Conservation (phyloP, 345 rosid genomes). For the Citrus mangshanensis region DNA sequence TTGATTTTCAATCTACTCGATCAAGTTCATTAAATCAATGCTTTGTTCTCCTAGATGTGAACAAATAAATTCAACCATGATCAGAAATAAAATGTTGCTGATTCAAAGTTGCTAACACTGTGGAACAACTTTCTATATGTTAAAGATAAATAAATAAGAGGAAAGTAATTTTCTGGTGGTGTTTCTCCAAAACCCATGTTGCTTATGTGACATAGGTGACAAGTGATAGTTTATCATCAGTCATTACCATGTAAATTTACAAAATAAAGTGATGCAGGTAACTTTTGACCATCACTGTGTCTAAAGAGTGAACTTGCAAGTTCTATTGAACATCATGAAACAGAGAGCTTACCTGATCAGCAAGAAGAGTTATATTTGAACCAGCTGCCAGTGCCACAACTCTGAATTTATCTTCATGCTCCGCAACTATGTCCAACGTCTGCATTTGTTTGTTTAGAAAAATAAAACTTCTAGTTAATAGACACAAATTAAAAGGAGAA, state of each 20-base stretch:
- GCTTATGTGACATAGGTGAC: neutral
- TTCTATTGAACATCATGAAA: constrained; percentile 4
- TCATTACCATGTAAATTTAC: neutral
- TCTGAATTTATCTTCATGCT: constrained; percentile 84
- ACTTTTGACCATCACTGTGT: neutral
- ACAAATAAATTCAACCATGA: neutral
- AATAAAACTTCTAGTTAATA: too few relatives aligned
- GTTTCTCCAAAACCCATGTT: neutral
- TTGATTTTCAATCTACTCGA: neutral
- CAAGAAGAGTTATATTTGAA: constrained; percentile 88
- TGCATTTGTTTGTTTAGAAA: constrained; percentile 14
- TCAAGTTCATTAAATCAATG: neutral
- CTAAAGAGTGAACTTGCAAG: neutral
- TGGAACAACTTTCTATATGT: neutral
- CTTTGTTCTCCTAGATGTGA: neutral
- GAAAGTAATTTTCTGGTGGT: neutral
- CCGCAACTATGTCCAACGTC: constrained; percentile 92
- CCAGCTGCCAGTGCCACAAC: constrained; percentile 97
- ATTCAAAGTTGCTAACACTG: neutral
- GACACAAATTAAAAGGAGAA: neutral
- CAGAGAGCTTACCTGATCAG: constrained; percentile 65
- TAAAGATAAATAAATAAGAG: neutral
- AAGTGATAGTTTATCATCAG: neutral
- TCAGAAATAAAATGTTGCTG: neutral
- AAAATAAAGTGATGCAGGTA: neutral